phyloP scores from a whole-genome alignment of 1,284 basidiomycete genomes.

The Microbotryum lychnidis-dioicae region DNA sequence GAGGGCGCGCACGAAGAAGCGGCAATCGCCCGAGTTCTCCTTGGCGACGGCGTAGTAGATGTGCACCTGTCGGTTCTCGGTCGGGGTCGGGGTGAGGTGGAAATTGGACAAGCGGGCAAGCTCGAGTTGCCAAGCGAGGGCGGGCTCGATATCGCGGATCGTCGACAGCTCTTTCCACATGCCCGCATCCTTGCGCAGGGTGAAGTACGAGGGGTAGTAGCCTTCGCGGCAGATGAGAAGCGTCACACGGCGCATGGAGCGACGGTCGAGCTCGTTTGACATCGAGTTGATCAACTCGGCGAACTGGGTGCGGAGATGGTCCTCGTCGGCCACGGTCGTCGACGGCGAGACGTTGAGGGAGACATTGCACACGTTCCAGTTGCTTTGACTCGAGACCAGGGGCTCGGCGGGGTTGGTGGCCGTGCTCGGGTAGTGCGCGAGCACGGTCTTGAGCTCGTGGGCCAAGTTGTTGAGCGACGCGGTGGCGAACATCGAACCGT shows the following conservation, averaged over 20 bases:
- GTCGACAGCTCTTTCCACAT: conserved; percentile 89
- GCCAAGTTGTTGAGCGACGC: conserved; percentile 62
- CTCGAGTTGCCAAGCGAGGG: conserved; percentile 96
- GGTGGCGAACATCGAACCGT: conserved; percentile 83
- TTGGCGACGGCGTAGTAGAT: conserved; percentile 92
- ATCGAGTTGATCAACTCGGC: conserved; percentile 66
- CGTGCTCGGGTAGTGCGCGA: conserved; percentile 31
- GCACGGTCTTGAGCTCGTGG: conserved; percentile 51
- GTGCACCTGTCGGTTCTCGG: conserved; percentile 85
- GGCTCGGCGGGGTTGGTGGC: conserved; percentile 16
- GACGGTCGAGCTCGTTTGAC: conserved; percentile 54
- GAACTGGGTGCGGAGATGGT: conserved; percentile 68
- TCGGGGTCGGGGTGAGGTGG: conserved; percentile 85
- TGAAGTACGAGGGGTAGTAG: conserved; percentile 91
- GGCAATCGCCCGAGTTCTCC: conserved; percentile 90
- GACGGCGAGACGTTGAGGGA: conserved; percentile 76
- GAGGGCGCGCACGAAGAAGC: conserved; percentile 96
- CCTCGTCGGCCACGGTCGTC: conserved; percentile 67
- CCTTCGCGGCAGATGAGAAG: conserved; percentile 84
- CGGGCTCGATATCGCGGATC: conserved; percentile 97
- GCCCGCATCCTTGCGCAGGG: conserved; percentile 67
- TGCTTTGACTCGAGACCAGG: conserved; percentile 15
- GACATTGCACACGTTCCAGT: conserved; percentile 77
- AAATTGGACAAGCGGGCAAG: conserved; percentile 93
- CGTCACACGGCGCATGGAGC: conserved; percentile 84